Base-by-base conservation (phyloP, 2,329 filamentous ascomycete genomes). In the Diplodia sapinea region DNA sequence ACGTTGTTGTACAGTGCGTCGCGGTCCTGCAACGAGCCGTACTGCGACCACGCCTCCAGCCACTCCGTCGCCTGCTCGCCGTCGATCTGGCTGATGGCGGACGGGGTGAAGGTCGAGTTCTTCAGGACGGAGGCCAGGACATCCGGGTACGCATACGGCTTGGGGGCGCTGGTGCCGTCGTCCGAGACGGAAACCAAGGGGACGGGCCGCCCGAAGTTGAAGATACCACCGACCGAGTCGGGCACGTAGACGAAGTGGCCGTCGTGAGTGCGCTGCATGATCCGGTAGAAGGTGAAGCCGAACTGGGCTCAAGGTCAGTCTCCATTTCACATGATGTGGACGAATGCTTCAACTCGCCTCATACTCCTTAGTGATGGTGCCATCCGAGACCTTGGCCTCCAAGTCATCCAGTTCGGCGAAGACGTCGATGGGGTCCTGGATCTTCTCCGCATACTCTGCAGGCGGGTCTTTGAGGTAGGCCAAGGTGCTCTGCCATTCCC, bases 201-300 rank as follows among this genome's bases (percentile, higher is more conserved):
- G 72, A 84, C 73, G 20, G 77, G 76, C 13, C 84, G 79, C 7
- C 80, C 81, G 71, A 73, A 89, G 67, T 71, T 78, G 74, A 88
- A 87, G 8, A 85, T 73, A 2, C 67, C 77, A 50, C 80, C 82
- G 26, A 88, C 82, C 3, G 82, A 78, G 69, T 87, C 85, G 0
- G 85, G 84, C 23, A 82, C 77, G 73, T 84, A 87, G 1, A 77
- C 74, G 68, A 89, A 87, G 73, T 92, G 89, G 2, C 88, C 88
- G 73, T 92, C 89, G 71, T 91, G 87, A 1, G 86, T 85, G 1
- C 81, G 81, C 23, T 81, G 80, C 57, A 89, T 82, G 15, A 87
- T 75, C 43, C 81, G 76, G 67, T 85, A 84, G 2, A 91, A 79
- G 33, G 85, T 85, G 70, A 74, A 80, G 11, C 81, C 81, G 69